A percentile compares a stretch with the other conserved stretches of the same genome.
Conservation (phyloP, 352 stramenopile species). For the Pythium rishiriense region DNA sequence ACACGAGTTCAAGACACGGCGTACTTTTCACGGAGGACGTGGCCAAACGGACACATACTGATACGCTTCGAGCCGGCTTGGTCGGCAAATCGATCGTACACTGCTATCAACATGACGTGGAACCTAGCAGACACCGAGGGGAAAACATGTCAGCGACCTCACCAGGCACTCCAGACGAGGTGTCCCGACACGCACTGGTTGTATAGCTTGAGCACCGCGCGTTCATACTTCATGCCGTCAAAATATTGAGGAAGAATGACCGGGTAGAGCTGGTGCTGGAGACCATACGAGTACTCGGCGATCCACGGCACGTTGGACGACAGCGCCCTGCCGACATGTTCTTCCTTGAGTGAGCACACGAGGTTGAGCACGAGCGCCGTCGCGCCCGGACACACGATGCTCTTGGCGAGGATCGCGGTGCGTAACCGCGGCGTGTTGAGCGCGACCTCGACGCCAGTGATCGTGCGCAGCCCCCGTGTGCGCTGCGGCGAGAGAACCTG, state of each 20-base stretch:
- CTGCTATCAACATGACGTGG: slow-evolving; percentile 41
- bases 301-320: slow-evolving; percentile 50
- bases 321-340: slow-evolving; percentile 35
- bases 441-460: slow-evolving; percentile 54
- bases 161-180: not conserved
- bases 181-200: slow-evolving; percentile 34
- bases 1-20: too few species aligned
- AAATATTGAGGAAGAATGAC: slow-evolving; percentile 45
- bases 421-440: slow-evolving; percentile 49
- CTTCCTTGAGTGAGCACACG: slow-evolving; percentile 49
- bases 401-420: slow-evolving; percentile 52
- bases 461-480: slow-evolving; percentile 43
- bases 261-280: slow-evolving; percentile 58
- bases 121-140: slow-evolving; percentile 31
- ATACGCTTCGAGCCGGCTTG: slow-evolving; percentile 32
- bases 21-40: slow-evolving; percentile 43
- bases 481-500: slow-evolving; percentile 51
- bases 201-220: slow-evolving; percentile 41
- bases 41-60: slow-evolving; percentile 38
- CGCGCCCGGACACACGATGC: slow-evolving; percentile 48
- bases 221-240: slow-evolving; percentile 42
- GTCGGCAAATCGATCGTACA: slow-evolving; percentile 42
- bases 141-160: not conserved
- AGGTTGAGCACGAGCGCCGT: slow-evolving; percentile 62
- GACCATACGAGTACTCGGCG: slow-evolving; percentile 47